Base-by-base conservation (phyloP, 495 filamentous ascomycete genomes). In the Aspergillus carlsbadensis region DNA sequence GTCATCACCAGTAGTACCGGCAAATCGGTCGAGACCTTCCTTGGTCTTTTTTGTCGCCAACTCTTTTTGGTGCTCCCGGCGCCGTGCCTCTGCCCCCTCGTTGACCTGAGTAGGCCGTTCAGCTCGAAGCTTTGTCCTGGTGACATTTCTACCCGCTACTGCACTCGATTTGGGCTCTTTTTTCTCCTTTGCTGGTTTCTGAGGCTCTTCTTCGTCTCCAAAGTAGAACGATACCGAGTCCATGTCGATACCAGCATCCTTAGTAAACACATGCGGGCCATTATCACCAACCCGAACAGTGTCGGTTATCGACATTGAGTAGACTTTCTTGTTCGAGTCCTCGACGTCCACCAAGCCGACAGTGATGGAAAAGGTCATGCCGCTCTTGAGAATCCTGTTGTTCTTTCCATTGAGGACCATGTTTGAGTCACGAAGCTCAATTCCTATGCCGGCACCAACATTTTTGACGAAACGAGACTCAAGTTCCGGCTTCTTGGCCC, bases 181-280 rank as follows among this genome's bases (percentile, higher is more conserved):
- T 68, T 95, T 96, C 63, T 90, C 87, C 64, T 85, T 84, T 18
- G 74, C 64, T 20, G 81, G 73, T 61, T 81, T 79, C 56, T 82
- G 77, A 17, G 82, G 78, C 59, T 87, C 85, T 61, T 92, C 89
- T 48, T 92, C 90, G 62, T 93, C 91, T 65, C 95, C 94, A 75
- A 98, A 98, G 74, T 96, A 98, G 76, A 98, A 98, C 0, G 92
- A 94, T 2, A 90, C 89, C 1, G 91, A 89, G 62, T 96, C 93
- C 59, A 92, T 83, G 63, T 97, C 93, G 33, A 87, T 85, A 7
- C 93, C 85, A 5, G 92, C 92, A 62, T 94, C 91, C 52, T 89
- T 92, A 33, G 95, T 99, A 72, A 98, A 98, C 24, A 96, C 85
- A 44, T 76, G 74, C 6, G 90, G 83, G 6, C 92, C 90, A 52